Percentiles rank a stretch among this genome's conserved stretches.
Evolutionary conservation across 768 basidiomycete genomes (phyloP).

Genomic region (Lactarius tabidus): DNA sequence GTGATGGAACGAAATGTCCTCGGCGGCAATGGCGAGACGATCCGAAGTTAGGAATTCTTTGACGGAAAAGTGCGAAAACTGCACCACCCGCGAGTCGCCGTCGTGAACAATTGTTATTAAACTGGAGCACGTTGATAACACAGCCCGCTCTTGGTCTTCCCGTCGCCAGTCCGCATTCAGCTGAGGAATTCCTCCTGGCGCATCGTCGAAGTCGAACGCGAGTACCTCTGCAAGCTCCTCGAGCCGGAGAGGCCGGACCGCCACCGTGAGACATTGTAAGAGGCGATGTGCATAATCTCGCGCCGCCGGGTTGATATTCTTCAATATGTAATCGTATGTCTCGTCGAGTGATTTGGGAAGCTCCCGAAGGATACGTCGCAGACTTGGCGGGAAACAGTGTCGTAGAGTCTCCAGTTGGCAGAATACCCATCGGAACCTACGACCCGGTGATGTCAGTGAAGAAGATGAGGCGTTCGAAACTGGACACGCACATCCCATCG

Average conservation of each 20-base stretch:
- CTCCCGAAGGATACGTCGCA: background rate
- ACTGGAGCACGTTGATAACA: background rate
- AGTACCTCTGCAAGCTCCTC: background rate
- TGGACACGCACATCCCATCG: too few relatives aligned
- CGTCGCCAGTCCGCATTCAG: background rate
- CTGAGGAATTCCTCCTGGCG: background rate
- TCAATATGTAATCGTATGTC: background rate
- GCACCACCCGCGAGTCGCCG: background rate
- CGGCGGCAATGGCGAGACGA: background rate
- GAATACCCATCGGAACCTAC: background rate
- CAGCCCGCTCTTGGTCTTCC: background rate
- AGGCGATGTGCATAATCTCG: background rate
- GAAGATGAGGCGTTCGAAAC: too few relatives aligned
- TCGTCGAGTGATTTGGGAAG: background rate
- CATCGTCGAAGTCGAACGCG: background rate
- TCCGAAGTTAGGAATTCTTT: background rate
- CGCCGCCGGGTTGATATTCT: background rate
- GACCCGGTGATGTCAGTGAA: too few relatives aligned
- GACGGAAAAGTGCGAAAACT: background rate
- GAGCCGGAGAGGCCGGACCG: background rate
- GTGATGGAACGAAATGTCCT: background rate
- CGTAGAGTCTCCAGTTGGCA: background rate
- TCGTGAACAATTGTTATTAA: background rate
- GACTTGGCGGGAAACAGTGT: background rate
- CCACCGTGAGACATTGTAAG: background rate